Evolutionary conservation across 768 basidiomycete species (phyloP).

Genomic region (Gloeostereum incarnatum): DNA sequence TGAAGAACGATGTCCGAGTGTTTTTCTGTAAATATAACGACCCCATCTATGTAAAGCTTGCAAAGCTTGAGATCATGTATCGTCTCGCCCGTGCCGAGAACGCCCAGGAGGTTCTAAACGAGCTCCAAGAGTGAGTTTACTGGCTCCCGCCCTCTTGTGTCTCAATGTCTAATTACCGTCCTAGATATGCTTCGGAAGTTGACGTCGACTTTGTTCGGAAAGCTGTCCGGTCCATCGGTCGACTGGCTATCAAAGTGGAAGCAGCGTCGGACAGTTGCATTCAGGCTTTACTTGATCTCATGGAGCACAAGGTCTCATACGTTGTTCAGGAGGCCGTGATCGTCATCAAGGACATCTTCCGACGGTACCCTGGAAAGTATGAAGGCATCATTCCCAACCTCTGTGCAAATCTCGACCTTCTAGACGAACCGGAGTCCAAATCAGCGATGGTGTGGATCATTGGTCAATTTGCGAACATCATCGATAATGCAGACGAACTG

Average conservation of each 20-base stretch:
- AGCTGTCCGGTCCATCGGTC: constrained; percentile 93
- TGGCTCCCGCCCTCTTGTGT: background rate
- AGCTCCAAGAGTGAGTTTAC: constrained; percentile 76
- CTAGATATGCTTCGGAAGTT: constrained; percentile 94
- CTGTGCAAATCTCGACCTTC: constrained; percentile 82
- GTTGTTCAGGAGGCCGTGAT: constrained; percentile 97
- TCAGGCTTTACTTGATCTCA: constrained; percentile 71
- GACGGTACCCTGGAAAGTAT: constrained; percentile 93
- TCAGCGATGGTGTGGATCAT: constrained; percentile 98
- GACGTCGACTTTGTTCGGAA: constrained; percentile 98
- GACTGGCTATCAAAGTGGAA: constrained; percentile 96
- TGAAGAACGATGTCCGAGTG: constrained; percentile 96
- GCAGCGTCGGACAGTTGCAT: constrained; percentile 87
- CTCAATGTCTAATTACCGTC: background rate
- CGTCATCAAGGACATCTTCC: constrained; percentile 97
- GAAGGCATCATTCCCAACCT: constrained; percentile 92
- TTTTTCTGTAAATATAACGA: constrained; percentile 99
- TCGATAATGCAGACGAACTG: constrained; percentile 93
- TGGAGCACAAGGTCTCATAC: constrained; percentile 91
- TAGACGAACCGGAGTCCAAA: constrained; percentile 96
- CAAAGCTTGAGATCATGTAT: constrained; percentile 99
- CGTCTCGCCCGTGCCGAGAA: constrained; percentile 93
- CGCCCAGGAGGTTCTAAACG: constrained; percentile 84
- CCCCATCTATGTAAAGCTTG: constrained; percentile 97
- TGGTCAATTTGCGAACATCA: constrained; percentile 91